Evolutionary conservation across 1,139 yeast species (phyloP).

Genomic region (Insectozyma bohioensis): DNA sequence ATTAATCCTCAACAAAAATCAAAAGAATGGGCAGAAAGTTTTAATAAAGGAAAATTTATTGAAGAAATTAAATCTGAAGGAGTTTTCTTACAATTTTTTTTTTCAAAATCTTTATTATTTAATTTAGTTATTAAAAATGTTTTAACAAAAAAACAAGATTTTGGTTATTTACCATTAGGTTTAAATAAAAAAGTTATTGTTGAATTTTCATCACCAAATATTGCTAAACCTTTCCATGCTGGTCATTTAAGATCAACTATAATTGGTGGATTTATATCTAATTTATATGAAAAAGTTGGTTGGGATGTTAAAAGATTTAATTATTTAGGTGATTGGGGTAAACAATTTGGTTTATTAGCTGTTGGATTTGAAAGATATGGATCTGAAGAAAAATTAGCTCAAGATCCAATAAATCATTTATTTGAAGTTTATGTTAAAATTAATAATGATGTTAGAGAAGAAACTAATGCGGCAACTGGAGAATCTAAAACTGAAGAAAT

Average conservation of each 20-base stretch:
- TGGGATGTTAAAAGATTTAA: slow-evolving; percentile 89
- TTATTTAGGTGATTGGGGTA: slow-evolving; percentile 99
- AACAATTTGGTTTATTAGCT: slow-evolving; percentile 95
- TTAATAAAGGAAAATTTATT: slow-evolving; percentile 67
- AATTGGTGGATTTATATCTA: slow-evolving; percentile 94
- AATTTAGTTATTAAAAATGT: slow-evolving; percentile 72
- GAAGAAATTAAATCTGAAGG: slow-evolving; percentile 80
- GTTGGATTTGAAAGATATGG: slow-evolving; percentile 91
- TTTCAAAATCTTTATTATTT: slow-evolving; percentile 63
- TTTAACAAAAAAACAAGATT: slow-evolving; percentile 56
- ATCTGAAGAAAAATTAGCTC: slow-evolving; percentile 62
- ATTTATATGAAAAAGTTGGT: slow-evolving; percentile 85
- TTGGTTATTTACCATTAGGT: slow-evolving; percentile 79
- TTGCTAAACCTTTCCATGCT: slow-evolving; percentile 99
- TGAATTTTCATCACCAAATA: slow-evolving; percentile 96
- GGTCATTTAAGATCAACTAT: slow-evolving; percentile 98
- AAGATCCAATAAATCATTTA: slow-evolving; percentile 91
- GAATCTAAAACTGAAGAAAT: slow-evolving; percentile 39
- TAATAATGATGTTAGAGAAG: slow-evolving; percentile 75
- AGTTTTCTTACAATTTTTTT: slow-evolving; percentile 87
- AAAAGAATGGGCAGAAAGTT: slow-evolving; percentile 70
- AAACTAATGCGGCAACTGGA: slow-evolving; percentile 42
- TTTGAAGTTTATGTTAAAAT: slow-evolving; percentile 91
- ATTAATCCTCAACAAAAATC: slow-evolving; percentile 84
- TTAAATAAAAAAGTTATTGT: slow-evolving; percentile 69